Evolutionary conservation across 306 rosid species (phyloP).

Genomic region (Nissolia schottii): DNA sequence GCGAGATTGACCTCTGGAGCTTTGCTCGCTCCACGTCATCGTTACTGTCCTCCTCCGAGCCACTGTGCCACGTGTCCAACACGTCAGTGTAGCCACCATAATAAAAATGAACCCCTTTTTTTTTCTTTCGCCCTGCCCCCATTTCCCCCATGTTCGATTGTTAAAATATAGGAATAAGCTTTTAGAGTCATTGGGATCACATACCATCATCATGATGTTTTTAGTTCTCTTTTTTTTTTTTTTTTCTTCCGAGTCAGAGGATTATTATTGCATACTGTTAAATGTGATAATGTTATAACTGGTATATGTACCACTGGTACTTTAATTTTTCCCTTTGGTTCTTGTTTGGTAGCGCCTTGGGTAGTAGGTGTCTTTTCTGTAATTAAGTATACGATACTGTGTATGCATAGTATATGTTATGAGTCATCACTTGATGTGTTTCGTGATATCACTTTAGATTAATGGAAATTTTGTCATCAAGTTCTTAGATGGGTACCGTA

Average conservation of each 20-base stretch:
- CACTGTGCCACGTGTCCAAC: slow-evolving; percentile 56
- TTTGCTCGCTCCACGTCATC: slow-evolving; percentile 51
- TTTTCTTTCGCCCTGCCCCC: not conserved
- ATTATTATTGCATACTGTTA: slow-evolving; percentile 28
- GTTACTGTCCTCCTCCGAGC: slow-evolving; percentile 51
- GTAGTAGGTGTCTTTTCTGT: too few species aligned
- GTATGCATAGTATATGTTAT: not conserved
- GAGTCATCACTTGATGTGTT: not conserved
- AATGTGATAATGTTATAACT: slow-evolving; percentile 16
- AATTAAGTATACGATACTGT: not conserved
- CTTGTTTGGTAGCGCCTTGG: not conserved
- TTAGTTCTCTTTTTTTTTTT: slow-evolving; percentile 28
- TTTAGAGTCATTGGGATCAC: slow-evolving; percentile 8
- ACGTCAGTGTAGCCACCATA: slow-evolving; percentile 30
- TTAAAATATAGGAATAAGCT: slow-evolving; percentile 33
- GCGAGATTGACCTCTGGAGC: slow-evolving; percentile 75
- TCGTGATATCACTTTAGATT: not conserved
- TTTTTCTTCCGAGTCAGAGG: slow-evolving; percentile 35
- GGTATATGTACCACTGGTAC: slow-evolving; percentile 25
- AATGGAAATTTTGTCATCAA: not conserved
- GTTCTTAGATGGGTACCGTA: not conserved
- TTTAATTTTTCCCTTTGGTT: not conserved
- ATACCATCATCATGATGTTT: slow-evolving; percentile 16
- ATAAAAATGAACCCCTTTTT: not conserved
- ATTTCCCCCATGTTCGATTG: slow-evolving; percentile 17